Evolutionary conservation across 31 red algal genomes (phyloP), one percentile per base, ranked within the genome.

Genomic region (Porphyra umbilicalis): DNA sequence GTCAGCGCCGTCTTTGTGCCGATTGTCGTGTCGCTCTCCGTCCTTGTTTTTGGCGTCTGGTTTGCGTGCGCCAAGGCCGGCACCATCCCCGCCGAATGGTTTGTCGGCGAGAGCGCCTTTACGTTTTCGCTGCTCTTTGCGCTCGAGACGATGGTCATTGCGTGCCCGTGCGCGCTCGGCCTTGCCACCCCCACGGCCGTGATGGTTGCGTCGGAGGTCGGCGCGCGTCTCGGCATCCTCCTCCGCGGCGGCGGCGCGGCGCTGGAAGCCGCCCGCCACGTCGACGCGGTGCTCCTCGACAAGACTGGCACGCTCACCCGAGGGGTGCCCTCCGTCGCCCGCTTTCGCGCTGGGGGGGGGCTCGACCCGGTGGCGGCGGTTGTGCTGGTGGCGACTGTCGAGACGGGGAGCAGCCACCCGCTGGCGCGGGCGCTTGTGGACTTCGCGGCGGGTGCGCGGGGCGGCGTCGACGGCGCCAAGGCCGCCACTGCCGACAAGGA

Each of bases 181-280:
- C 92, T 99, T 13, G 97, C 97, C 32, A 99, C 97, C 18, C 94
- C 97, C 32, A 96, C 97, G 6, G 97, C 89, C 31, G 92, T 99
- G 0, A 94, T 99, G 94, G 93, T 96, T 13, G 94, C 94, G 32
- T 88, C 91, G 1, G 90, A 90, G 77, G 86, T 99, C 18, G 91
- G 90, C 2, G 90, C 91, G 29, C 80, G 82, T 6, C 76, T 85
- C 0, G 94, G 94, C 29, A 81, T 99, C 8, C 83, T 99, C 46
- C 92, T 96, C 79, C 80, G 93, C 32, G 91, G 88, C 8, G 93
- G 96, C 32, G 96, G 88, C 30, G 79, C 83, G 25, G 94, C 89
- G 46, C 35, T 99, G 15, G 87, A 99, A 46, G 84, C 88, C 18
- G 83, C 87, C 25, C 83, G 77, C 32, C 40, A 83, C 67, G 87